These are phyloP conservation scores for Penicillium alfredii DNA, from an alignment of 495 filamentous ascomycete species.

Conservation along the genomic window DNA sequence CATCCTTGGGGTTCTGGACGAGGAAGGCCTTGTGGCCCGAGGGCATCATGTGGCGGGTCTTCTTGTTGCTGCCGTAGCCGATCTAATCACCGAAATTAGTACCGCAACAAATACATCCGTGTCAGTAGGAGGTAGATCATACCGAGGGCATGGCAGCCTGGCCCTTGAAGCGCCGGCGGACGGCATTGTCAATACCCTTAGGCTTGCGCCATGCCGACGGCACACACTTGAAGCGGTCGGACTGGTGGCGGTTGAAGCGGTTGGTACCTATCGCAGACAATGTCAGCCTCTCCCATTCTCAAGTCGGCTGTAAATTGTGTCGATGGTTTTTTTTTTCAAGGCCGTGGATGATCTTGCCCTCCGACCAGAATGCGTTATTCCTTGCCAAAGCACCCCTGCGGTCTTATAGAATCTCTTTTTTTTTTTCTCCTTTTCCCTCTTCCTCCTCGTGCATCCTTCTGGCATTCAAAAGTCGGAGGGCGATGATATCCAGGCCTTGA, in stretches of 20 bases:
- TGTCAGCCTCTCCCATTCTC: conserved; percentile 28
- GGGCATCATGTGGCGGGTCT: conserved; percentile 97
- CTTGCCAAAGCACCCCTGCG: neutral
- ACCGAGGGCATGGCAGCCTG: conserved; percentile 96
- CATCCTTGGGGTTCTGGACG: conserved; percentile 89
- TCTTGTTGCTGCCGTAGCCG: conserved; percentile 96
- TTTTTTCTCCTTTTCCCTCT: conserved; percentile 8
- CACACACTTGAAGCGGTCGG: conserved; percentile 89
- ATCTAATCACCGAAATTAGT: too few relatives aligned
- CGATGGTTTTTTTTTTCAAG: conserved; percentile 4
- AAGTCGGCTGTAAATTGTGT: conserved; percentile 3
- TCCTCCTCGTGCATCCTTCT: conserved; percentile 5
- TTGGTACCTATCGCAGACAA: conserved; percentile 59
- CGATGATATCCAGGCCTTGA: conserved; percentile 19
- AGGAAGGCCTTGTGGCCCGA: conserved; percentile 99
- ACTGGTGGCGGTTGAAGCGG: conserved; percentile 92
- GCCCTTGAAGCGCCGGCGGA: conserved; percentile 89
- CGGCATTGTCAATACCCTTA: conserved; percentile 96
- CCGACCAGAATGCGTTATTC: conserved; percentile 5
- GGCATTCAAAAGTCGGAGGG: conserved; percentile 15
- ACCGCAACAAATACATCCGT: too few relatives aligned
- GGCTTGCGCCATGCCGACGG: conserved; percentile 91
- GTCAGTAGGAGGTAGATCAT: conserved; percentile 52
- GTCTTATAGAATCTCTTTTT: conserved; percentile 1
- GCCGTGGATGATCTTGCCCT: conserved; percentile 16